These are phyloP conservation scores for Pulveroboletus sp. DNA, from an alignment of 768 basidiomycete genomes.

Conservation along the genomic window DNA sequence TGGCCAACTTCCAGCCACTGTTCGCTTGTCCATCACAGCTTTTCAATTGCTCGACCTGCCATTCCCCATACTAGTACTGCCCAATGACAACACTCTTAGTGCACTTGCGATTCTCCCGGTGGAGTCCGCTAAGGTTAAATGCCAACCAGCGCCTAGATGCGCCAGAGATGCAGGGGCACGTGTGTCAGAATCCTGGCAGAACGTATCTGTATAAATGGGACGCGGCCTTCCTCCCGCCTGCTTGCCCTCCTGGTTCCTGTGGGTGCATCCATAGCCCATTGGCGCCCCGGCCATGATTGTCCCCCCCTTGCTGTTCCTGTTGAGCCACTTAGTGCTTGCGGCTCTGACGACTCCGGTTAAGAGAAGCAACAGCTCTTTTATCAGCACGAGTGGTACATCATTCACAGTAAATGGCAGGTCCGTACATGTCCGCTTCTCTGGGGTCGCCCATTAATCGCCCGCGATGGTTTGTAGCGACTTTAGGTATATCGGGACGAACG, in stretches of 20 bases:
- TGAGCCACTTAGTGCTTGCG: conserved; percentile 29
- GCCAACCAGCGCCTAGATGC: neutral
- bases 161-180: conserved; percentile 12
- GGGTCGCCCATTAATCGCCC: conserved; percentile 13
- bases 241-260: neutral
- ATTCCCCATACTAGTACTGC: too few relatives aligned
- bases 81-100: too few relatives aligned
- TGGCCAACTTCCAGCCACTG: too few relatives aligned
- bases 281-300: conserved; percentile 34
- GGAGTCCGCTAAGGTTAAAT: conserved; percentile 4
- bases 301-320: conserved; percentile 29
- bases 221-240: neutral
- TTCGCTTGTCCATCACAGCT: too few relatives aligned
- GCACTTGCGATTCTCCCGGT: too few relatives aligned
- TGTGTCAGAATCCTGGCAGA: neutral
- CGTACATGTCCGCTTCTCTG: neutral
- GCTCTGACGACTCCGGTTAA: conserved; percentile 28
- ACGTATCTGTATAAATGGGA: conserved; percentile 22
- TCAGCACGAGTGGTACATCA: conserved; percentile 40
- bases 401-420: conserved; percentile 57
- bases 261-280: conserved; percentile 1
- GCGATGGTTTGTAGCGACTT: conserved; percentile 35
- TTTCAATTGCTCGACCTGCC: too few relatives aligned
- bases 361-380: conserved; percentile 39
- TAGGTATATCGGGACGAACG: conserved; percentile 52